phyloP scores from a whole-genome alignment of 305 asterid species.

The Stenogyne calaminthoides region DNA sequence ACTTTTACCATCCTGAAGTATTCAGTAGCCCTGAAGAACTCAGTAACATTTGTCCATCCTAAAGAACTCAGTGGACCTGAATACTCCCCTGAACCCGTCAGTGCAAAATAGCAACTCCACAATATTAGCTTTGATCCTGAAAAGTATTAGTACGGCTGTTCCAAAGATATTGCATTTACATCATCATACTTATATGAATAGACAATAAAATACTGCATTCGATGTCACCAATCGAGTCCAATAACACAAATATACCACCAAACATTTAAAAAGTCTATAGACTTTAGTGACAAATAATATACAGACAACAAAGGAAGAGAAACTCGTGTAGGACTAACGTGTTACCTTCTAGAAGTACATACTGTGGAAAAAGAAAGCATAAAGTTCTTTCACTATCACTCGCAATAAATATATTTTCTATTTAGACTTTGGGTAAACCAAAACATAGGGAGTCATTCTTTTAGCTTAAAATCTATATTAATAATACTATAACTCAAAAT shows the following conservation, averaged over 20 bases:
- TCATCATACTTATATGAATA: no score
- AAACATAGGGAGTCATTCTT: conserved; percentile 1
- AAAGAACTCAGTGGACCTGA: no score
- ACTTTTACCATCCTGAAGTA: no score
- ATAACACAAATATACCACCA: background rate
- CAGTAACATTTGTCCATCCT: no score
- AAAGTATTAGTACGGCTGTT: no score
- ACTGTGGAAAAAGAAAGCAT: conserved; percentile 6
- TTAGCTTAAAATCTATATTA: background rate
- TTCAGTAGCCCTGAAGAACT: no score
- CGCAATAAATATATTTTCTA: background rate
- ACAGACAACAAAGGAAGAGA: background rate
- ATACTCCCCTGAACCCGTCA: no score
- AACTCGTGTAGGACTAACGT: background rate
- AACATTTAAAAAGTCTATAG: background rate
- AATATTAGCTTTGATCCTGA: no score
- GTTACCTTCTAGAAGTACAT: conserved; percentile 15
- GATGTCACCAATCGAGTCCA: background rate
- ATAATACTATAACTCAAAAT: background rate
- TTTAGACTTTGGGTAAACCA: background rate
- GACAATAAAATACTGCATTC: background rate
- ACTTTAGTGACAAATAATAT: conserved; percentile 2
- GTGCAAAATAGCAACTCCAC: no score
- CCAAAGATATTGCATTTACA: no score
- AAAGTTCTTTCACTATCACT: conserved; percentile 24